A percentile compares a stretch with the other conserved stretches of the same genome.
Evolutionary conservation across 495 filamentous ascomycete genomes (phyloP).

Genomic region (Cudoniella acicularis): DNA sequence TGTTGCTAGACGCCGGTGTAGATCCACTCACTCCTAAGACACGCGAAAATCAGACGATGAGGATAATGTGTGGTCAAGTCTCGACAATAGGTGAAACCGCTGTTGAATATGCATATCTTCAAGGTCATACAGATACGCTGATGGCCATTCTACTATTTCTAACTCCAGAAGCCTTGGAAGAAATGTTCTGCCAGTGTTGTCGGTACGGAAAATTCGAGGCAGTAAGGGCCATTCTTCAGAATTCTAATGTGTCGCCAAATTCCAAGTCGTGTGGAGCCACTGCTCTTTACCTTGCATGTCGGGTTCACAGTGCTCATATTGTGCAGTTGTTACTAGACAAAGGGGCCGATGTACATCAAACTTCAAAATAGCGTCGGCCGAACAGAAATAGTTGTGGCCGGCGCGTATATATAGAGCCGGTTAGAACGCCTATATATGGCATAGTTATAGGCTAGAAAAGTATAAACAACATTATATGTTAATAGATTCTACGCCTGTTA

Average conservation of each 20-base stretch:
- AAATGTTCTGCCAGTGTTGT: conserved; percentile 11
- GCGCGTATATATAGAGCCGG: not conserved
- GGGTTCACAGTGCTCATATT: not conserved
- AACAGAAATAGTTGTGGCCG: not conserved
- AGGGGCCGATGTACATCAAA: conserved; percentile 11
- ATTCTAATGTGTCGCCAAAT: conserved; percentile 4
- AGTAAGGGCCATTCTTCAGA: conserved; percentile 3
- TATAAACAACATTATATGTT: too few species aligned
- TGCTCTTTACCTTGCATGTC: conserved; percentile 13
- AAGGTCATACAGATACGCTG: conserved; percentile 8
- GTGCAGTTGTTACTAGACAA: conserved; percentile 12
- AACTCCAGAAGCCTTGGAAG: conserved; percentile 6
- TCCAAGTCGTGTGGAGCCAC: conserved; percentile 7
- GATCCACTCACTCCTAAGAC: conserved; percentile 29
- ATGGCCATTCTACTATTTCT: conserved; percentile 3
- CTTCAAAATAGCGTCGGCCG: conserved; percentile 13
- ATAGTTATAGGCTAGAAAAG: too few species aligned
- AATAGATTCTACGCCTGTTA: too few species aligned
- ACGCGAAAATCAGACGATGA: not conserved
- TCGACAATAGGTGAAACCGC: conserved; percentile 11
- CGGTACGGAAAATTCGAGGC: conserved; percentile 15
- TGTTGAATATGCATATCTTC: conserved; percentile 7
- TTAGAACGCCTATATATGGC: too few species aligned
- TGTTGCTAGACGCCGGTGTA: conserved; percentile 28
- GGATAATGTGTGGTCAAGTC: not conserved